These are phyloP conservation scores for Neurospora sp. DNA, from an alignment of 495 filamentous ascomycete genomes.

Conservation along the genomic window DNA sequence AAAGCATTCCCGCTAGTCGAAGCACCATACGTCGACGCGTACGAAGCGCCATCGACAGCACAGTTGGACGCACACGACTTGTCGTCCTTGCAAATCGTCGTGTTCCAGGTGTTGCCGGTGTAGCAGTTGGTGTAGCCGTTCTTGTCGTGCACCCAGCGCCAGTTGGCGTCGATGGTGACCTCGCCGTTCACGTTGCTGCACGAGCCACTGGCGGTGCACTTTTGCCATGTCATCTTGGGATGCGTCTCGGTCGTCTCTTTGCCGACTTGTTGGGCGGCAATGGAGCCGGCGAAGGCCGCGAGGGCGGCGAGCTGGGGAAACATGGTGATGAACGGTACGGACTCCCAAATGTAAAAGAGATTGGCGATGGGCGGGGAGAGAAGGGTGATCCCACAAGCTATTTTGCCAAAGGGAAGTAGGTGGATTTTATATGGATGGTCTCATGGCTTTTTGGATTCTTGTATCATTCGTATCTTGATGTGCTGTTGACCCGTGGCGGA, in stretches of 20 bases:
- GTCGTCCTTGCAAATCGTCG: constrained; percentile 25
- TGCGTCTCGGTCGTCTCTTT: constrained; percentile 46
- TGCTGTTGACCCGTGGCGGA: not conserved
- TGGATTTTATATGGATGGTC: constrained; percentile 11
- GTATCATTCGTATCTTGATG: not conserved
- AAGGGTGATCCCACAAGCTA: not conserved
- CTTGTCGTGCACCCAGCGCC: constrained; percentile 36
- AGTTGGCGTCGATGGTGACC: constrained; percentile 39
- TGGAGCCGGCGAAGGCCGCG: constrained; percentile 28
- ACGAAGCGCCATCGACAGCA: constrained; percentile 35
- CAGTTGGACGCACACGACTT: constrained; percentile 36
- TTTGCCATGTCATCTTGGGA: constrained; percentile 47
- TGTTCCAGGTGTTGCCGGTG: constrained; percentile 36
- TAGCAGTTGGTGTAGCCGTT: constrained; percentile 35
- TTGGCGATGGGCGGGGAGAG: not conserved
- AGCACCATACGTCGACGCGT: constrained; percentile 35
- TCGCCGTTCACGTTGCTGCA: constrained; percentile 35
- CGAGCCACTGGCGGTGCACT: constrained; percentile 39
- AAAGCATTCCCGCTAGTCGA: constrained; percentile 35
- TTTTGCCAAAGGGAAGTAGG: not conserved
- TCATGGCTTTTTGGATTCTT: constrained; percentile 1
- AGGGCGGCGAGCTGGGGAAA: constrained; percentile 16
- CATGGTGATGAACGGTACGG: constrained; percentile 9
- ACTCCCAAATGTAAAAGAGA: not conserved
- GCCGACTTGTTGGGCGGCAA: constrained; percentile 45